Conservation (phyloP, 257 asterid species). For the Gentiana straminea region DNA sequence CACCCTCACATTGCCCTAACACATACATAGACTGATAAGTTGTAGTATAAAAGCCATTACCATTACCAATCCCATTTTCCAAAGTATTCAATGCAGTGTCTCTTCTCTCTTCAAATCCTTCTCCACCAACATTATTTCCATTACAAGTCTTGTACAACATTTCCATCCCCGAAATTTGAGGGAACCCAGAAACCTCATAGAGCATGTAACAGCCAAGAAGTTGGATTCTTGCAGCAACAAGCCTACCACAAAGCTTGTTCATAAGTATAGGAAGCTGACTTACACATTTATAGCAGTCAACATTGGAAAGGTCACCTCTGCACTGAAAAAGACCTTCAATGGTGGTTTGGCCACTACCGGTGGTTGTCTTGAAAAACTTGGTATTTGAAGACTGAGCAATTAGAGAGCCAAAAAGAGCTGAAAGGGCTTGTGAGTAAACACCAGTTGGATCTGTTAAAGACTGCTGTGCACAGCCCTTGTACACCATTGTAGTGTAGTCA, state of each 20-base stretch:
- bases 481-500: conserved; percentile 58
- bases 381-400: conserved; percentile 78
- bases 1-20: conserved; percentile 94
- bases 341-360: conserved; percentile 59
- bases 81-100: conserved; percentile 63
- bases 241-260: conserved; percentile 81
- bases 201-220: conserved; percentile 87
- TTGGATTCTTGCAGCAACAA: conserved; percentile 81
- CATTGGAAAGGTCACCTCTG: conserved; percentile 79
- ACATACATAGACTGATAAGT: conserved; percentile 54
- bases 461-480: conserved; percentile 91
- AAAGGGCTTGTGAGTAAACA: conserved; percentile 76
- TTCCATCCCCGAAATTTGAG: conserved; percentile 87
- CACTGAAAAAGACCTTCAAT: conserved; percentile 83
- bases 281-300: conserved; percentile 76
- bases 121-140: conserved; percentile 58
- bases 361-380: conserved; percentile 57
- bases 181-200: conserved; percentile 75
- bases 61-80: conserved; percentile 51
- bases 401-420: conserved; percentile 72
- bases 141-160: conserved; percentile 82
- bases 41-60: conserved; percentile 56
- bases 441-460: conserved; percentile 80
- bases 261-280: conserved; percentile 71
- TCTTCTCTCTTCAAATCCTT: conserved; percentile 76